Percentiles rank a stretch among this genome's conserved stretches.
phyloP scores from a whole-genome alignment of 306 rosid genomes.

The Senna tora region DNA sequence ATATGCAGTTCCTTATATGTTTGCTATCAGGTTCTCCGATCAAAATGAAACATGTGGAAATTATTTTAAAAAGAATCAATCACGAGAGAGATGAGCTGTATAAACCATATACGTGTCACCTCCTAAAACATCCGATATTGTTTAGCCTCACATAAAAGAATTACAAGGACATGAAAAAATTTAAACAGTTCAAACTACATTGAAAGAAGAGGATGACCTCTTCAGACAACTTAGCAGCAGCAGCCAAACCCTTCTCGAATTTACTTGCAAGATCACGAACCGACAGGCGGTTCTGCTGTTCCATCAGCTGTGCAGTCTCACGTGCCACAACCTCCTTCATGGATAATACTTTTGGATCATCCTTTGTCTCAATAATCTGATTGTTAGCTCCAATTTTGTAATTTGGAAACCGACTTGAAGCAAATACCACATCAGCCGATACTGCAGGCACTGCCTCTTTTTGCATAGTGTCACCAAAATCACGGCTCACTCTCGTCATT shows the following conservation, averaged over 20 bases:
- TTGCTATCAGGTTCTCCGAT: too few relatives aligned
- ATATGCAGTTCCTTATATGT: too few relatives aligned
- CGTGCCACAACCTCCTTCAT: conserved; percentile 95
- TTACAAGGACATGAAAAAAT: neutral
- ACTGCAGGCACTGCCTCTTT: conserved; percentile 64
- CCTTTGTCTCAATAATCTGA: conserved; percentile 76
- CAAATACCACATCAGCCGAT: conserved; percentile 79
- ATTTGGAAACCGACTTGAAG: conserved; percentile 84
- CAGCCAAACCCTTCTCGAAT: conserved; percentile 95
- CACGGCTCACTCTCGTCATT: conserved; percentile 81
- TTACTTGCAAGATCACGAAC: conserved; percentile 89
- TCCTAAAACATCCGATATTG: neutral
- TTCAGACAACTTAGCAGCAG: conserved; percentile 95
- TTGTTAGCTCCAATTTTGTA: conserved; percentile 77
- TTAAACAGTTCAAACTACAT: neutral
- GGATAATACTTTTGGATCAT: conserved; percentile 66
- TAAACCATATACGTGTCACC: too few relatives aligned
- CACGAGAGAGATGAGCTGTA: too few relatives aligned
- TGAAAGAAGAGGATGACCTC: conserved; percentile 53
- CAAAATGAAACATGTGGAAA: too few relatives aligned
- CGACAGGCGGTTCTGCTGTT: conserved; percentile 89
- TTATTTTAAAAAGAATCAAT: too few relatives aligned
- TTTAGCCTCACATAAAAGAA: conserved; percentile 1
- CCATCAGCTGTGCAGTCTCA: conserved; percentile 86
- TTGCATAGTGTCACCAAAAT: conserved; percentile 76